phyloP scores from a whole-genome alignment of 1,139 yeast genomes.

The Zygosaccharomyces sapae region DNA sequence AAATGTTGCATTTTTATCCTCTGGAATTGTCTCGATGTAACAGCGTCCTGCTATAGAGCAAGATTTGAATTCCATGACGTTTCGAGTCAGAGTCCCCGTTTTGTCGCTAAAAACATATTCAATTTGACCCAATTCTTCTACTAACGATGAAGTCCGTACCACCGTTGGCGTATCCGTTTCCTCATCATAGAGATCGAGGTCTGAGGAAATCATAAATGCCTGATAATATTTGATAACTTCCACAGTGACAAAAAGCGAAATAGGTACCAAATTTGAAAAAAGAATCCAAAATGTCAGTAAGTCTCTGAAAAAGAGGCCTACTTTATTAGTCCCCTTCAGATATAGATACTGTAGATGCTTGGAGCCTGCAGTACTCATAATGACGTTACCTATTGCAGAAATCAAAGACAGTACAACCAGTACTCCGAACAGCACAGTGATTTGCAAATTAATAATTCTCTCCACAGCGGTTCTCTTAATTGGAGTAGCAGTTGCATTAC shows the following conservation, averaged over 20 bases:
- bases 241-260: constrained; percentile 89
- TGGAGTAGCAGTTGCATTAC: constrained; percentile 98
- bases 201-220: constrained; percentile 90
- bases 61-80: constrained; percentile 94
- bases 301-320: constrained; percentile 74
- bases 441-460: constrained; percentile 88
- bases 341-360: constrained; percentile 57
- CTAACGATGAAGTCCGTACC: constrained; percentile 89
- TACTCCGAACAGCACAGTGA: constrained; percentile 78
- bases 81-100: constrained; percentile 92
- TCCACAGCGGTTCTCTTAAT: constrained; percentile 97
- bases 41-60: constrained; percentile 92
- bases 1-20: constrained; percentile 70
- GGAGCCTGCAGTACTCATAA: constrained; percentile 57
- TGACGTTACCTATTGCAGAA: constrained; percentile 84
- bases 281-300: constrained; percentile 91
- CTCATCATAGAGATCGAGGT: constrained; percentile 85
- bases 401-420: constrained; percentile 70
- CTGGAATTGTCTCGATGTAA: constrained; percentile 86
- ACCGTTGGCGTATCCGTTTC: constrained; percentile 91
- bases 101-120: constrained; percentile 94
- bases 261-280: constrained; percentile 92
- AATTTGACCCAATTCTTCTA: constrained; percentile 94
- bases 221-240: constrained; percentile 94
- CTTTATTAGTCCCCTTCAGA: constrained; percentile 65